Evolutionary conservation across 441 rosid species (phyloP), one percentile per base, ranked within the genome.

Genomic region (Syzygium syzygioides): DNA sequence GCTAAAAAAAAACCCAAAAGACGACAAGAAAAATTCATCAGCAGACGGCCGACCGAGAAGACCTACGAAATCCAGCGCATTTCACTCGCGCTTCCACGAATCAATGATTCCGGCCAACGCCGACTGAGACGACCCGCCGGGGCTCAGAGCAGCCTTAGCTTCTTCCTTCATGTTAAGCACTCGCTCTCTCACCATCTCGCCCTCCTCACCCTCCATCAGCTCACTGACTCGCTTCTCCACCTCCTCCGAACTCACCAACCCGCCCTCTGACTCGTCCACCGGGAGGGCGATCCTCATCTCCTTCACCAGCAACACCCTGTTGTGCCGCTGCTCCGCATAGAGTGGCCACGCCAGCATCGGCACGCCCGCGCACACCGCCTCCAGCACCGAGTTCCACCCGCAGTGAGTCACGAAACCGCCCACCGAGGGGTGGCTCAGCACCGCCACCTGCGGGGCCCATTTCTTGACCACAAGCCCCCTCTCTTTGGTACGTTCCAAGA

Each of bases 321-420:
- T 94, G 55, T 89, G 87, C 84, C 92, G 79, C 55, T 94, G 95
- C 89, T 91, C 94, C 5, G 94, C 94, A 20, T 94, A 93, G 30
- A 93, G 90, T 11, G 91, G 92, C 92, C 92, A 88, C 23, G 90
- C 89, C 48, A 91, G 85, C 92, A 91, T 91, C 8, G 90, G 92
- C n/a, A 91, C 53, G 4, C 92, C 92, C 1, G 88, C 90, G 23
- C 79, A 53, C 53, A 90, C 86, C 0, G 90, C 91, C 87, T 89
- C 87, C 5, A 86, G 83, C 83, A 86, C n/a, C 7, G 52, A 37
- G 52, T 76, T 76, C 83, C 83, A 76, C 18, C 83, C 52, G n/a
- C 83, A 76, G 52, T 76, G 83, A 23, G 83, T 76, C 52, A 41
- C 52, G 5, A 76, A 76, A 5, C 83, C 52, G 18, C 52, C 83